Base-by-base conservation (phyloP, 306 rosid genomes). In the Morella rubra region DNA sequence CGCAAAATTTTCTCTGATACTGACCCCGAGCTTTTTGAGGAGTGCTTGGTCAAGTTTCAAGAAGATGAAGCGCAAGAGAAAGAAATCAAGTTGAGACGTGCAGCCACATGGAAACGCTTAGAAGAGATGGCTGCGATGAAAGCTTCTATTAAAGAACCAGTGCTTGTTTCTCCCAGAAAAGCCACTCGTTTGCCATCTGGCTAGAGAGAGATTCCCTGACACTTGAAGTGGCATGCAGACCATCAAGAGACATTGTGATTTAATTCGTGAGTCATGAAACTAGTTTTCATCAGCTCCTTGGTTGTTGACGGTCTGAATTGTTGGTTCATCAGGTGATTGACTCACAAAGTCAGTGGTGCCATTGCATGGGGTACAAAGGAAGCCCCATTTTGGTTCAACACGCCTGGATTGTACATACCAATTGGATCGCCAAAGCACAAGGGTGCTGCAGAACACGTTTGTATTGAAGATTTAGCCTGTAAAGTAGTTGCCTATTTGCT, bases 111-210 rank as follows among this genome's bases (percentile, higher is more conserved):
- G 98, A 90, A 90, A 76, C 90, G 94, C 64, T 82, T 95, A 77
- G 98, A 92, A 85, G 96, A 90, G 85, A 86, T 95, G 73, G 98
- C 93, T 74, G 92, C 97, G 19, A 70, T 74, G 93, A 92, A 84
- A 83, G 86, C 86, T 45, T 55, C 95, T 14, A 87, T 87, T 80
- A 89, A 88, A 13, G 96, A 95, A 79, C 84, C 93, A 4, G 93
- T 92, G 76, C 90, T 95, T 8, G 89, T 95, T 51, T 82, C 97
- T 81, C 84, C 95, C 9, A 89, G 85, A 84, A 83, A 76, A 64
- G 79, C 85, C 74, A 64, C 83, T 6, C 80, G 84, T 50, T 52
- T 81, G 53, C 71, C 88, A 69, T 84, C 96, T 78, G 89, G 91
- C 81, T 85, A 90, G 89, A 42, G 46, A 67, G 62, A 69, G 73